A percentile compares a stretch with the other conserved stretches of the same genome.
phyloP scores from a whole-genome alignment of 164 flowering plant species.

The Sextonia rubra region DNA sequence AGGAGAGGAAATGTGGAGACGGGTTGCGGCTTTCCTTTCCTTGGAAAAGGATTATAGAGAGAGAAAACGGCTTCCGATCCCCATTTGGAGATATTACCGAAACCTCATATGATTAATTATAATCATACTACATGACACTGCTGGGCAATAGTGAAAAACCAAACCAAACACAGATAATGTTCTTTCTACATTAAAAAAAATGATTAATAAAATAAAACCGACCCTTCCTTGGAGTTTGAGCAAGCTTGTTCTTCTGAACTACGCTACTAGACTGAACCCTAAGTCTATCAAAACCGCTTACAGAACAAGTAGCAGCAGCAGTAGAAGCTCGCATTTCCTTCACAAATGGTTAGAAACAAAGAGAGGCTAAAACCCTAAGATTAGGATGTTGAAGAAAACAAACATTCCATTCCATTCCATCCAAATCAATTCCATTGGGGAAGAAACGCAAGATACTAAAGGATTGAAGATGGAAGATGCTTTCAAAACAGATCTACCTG shows the following conservation, averaged over 20 bases:
- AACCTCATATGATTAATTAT: too few species aligned
- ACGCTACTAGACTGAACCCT: conserved; percentile 6
- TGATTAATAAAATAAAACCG: too few species aligned
- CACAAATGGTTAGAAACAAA: not conserved
- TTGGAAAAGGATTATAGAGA: conserved; percentile 63
- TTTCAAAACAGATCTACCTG: too few species aligned
- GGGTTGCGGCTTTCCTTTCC: conserved; percentile 98
- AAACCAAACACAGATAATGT: too few species aligned
- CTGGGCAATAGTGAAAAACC: too few species aligned
- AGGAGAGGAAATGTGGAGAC: conserved; percentile 86
- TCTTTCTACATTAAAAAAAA: too few species aligned
- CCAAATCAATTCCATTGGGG: not conserved
- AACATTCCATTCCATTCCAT: too few species aligned
- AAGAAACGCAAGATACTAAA: not conserved
- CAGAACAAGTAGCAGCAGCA: conserved; percentile 11
- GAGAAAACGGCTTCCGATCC: conserved; percentile 55
- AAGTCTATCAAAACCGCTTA: conserved; percentile 7
- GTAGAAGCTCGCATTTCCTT: conserved; percentile 24
- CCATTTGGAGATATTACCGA: too few species aligned
- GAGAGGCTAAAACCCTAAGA: too few species aligned
- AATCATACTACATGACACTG: too few species aligned
- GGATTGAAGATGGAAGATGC: not conserved
- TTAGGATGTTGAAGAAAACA: not conserved
- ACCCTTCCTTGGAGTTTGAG: conserved; percentile 8
- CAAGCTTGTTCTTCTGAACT: conserved; percentile 10